Base-by-base conservation (phyloP, 192 early-diverging fungal genomes). In the Gigaspora rosea region DNA sequence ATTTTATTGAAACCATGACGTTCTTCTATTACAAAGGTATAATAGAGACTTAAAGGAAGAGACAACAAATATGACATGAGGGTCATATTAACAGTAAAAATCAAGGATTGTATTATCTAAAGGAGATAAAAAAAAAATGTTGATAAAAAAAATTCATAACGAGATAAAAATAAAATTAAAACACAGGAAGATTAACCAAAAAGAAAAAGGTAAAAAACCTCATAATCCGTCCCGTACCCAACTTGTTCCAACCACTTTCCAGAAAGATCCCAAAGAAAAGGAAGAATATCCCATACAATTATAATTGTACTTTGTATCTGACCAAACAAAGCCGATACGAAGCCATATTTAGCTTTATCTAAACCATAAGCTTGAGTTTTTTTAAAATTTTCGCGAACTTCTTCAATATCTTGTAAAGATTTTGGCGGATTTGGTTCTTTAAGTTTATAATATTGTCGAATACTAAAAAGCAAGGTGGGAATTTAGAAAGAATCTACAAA, bases 1-100 rank as follows among this genome's bases (percentile, higher is more conserved):
- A 92, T 90, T 80, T 99, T 99, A 86, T 99, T 99, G 83, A 99
- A 98, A 6, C 96, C 96, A 81, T 97, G 96, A 35, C 88, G 84
- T 79, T 93, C 89, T 85, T 99, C 97, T 76, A 99, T 91, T 12
- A 99, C 95, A 91, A 99, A 99, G 0, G 93, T 97, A 63, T 87
- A 87, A 81, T 96, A 99, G 33, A 97, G 78, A 27, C 88, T 86
- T 66, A 95, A 91, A 8, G 97, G 97, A 62, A 96, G 78, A 15
- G 86, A 86, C 8, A 95, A 78, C 9, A 93, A 71, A 4, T 90
- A 91, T 1, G 90, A 86, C 11, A 91, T 71, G 1, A 90, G 47
- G 15, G 86, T 83, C 41, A 90, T 86, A 8, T 89, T 61, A 0
- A 88, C 78, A 50, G 92, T 88, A 71, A 96, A 97, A 50, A 93